A percentile compares a stretch with the other conserved stretches of the same genome.
phyloP scores from a whole-genome alignment of 1,139 yeast species.

The Arxiozyma heterogenica region DNA sequence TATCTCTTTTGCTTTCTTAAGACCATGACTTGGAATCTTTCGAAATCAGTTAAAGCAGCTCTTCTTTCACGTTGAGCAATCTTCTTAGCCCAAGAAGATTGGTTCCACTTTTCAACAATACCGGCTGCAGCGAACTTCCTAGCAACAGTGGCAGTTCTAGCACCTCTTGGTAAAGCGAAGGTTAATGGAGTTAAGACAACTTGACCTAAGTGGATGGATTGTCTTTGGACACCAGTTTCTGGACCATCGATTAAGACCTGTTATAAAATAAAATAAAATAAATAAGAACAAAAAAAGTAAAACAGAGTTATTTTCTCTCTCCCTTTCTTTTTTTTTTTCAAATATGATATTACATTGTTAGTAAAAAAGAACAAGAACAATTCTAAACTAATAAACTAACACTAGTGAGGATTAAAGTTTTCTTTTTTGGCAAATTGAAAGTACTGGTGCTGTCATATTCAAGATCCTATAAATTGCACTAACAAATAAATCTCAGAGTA shows the following conservation, averaged over 20 bases:
- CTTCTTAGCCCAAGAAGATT: slow-evolving; percentile 96
- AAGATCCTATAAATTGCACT: neutral
- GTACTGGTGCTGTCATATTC: neutral
- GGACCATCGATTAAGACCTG: slow-evolving; percentile 96
- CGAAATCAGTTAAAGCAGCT: slow-evolving; percentile 88
- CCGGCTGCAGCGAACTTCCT: slow-evolving; percentile 94
- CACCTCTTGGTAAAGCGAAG: slow-evolving; percentile 87
- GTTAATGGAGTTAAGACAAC: slow-evolving; percentile 90
- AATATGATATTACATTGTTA: neutral
- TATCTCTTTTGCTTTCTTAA: slow-evolving; percentile 95
- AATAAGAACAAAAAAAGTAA: neutral
- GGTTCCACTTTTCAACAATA: slow-evolving; percentile 83
- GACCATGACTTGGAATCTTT: slow-evolving; percentile 98
- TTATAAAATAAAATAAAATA: slow-evolving; percentile 4
- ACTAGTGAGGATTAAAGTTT: neutral
- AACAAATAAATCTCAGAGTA: neutral
- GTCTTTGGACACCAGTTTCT: slow-evolving; percentile 77
- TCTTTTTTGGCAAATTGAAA: too few species aligned
- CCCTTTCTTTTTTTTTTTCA: too few species aligned
- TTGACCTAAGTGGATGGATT: slow-evolving; percentile 77
- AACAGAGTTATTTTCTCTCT: neutral
- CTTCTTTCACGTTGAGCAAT: slow-evolving; percentile 91
- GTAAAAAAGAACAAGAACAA: slow-evolving; percentile 1
- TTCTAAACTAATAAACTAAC: neutral
- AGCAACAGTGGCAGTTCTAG: slow-evolving; percentile 73